These are phyloP conservation scores for Chrysoporthe puriensis DNA, from an alignment of 2,329 filamentous ascomycete species.

Conservation along the genomic window DNA sequence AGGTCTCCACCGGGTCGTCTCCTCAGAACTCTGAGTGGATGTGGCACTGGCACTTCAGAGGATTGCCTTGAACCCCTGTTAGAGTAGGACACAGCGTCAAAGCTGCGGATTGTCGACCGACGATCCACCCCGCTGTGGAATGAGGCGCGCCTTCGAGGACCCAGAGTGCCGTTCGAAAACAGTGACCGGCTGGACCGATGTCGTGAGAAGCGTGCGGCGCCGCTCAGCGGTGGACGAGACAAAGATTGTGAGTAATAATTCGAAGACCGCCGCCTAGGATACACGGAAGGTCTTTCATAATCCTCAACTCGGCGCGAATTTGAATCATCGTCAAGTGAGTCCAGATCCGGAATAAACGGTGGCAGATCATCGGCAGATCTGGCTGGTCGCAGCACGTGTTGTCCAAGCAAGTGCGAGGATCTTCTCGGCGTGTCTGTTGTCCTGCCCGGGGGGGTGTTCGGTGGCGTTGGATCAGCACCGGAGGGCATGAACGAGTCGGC, in stretches of 20 bases:
- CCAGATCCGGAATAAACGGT: slow-evolving; percentile 52
- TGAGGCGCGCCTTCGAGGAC: slow-evolving; percentile 61
- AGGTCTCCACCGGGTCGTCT: slow-evolving; percentile 77
- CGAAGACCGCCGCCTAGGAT: slow-evolving; percentile 35
- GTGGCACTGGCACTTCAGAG: slow-evolving; percentile 50
- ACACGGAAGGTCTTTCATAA: slow-evolving; percentile 38
- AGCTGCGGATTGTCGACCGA: slow-evolving; percentile 58
- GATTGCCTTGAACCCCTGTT: slow-evolving; percentile 51
- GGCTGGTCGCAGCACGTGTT: slow-evolving; percentile 45
- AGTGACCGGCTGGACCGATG: slow-evolving; percentile 54
- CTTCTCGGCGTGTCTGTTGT: slow-evolving; percentile 51
- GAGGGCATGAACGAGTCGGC: slow-evolving; percentile 54
- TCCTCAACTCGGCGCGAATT: slow-evolving; percentile 39
- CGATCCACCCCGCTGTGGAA: slow-evolving; percentile 59
- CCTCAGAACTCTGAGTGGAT: slow-evolving; percentile 66
- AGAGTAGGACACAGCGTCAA: slow-evolving; percentile 63
- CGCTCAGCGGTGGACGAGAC: slow-evolving; percentile 40
- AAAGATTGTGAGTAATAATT: slow-evolving; percentile 37
- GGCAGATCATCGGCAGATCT: slow-evolving; percentile 47
- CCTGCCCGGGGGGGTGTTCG: slow-evolving; percentile 61
- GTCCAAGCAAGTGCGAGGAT: slow-evolving; percentile 59
- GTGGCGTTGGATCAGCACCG: slow-evolving; percentile 61
- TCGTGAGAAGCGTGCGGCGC: slow-evolving; percentile 45
- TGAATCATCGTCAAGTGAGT: slow-evolving; percentile 39
- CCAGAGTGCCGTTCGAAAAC: slow-evolving; percentile 54